Conservation (phyloP, 768 basidiomycete genomes). For the Lanmaoa pseudosensibilis region DNA sequence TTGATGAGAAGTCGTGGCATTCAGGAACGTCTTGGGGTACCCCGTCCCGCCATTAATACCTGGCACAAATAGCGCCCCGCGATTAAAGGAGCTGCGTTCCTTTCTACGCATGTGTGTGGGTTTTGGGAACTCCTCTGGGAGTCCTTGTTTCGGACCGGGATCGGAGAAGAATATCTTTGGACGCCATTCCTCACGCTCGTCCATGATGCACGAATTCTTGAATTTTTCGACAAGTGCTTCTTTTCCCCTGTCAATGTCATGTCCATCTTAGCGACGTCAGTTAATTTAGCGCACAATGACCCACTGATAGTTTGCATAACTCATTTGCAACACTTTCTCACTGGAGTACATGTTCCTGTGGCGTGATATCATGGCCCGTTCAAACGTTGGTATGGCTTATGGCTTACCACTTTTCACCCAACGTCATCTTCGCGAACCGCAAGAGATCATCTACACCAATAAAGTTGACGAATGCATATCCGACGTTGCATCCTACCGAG, state of each 20-base stretch:
- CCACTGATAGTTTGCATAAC: conserved; percentile 90
- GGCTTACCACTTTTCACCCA: conserved; percentile 80
- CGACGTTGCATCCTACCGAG: conserved; percentile 66
- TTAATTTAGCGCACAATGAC: conserved; percentile 30
- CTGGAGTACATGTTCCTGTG: conserved; percentile 88
- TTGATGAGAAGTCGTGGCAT: conserved; percentile 19
- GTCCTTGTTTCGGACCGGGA: conserved; percentile 66
- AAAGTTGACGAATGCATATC: conserved; percentile 90
- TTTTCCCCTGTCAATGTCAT: conserved; percentile 60
- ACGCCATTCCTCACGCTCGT: conserved; percentile 78
- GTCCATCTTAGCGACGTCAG: conserved; percentile 8
- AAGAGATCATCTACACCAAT: conserved; percentile 76
- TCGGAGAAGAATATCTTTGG: conserved; percentile 83
- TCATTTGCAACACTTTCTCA: conserved; percentile 88
- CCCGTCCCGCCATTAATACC: conserved; percentile 31
- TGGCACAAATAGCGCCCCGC: conserved; percentile 68
- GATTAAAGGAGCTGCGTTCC: conserved; percentile 78
- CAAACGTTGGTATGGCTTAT: neutral
- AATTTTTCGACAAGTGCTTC: conserved; percentile 90
- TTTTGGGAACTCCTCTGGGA: conserved; percentile 77
- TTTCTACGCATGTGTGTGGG: conserved; percentile 81
- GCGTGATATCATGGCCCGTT: conserved; percentile 3
- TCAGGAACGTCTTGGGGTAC: conserved; percentile 31
- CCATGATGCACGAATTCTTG: conserved; percentile 89
- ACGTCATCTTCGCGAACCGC: conserved; percentile 65